Evolutionary conservation across 805 yeast genomes (phyloP), one percentile per base, ranked within the genome.

Genomic region (Saccharomycopsis lassenensis): DNA sequence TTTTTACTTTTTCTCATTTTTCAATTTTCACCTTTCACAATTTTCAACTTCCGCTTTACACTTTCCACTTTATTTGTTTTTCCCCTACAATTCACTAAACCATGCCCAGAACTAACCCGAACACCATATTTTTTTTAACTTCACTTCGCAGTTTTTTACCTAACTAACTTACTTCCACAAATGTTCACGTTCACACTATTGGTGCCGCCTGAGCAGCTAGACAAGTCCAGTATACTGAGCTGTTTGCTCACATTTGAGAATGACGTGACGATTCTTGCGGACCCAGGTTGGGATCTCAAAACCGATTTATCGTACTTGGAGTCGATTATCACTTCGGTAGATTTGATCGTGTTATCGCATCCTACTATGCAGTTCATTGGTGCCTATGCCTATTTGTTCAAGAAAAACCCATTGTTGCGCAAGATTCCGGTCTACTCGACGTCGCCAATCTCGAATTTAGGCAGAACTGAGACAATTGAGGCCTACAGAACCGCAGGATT

Each of bases 401-500:
- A 77, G 2, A 62, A 71, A 24, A 20, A 26, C 15, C 34, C 40
- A 10, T 19, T 27, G 8, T 19, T 32, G 10, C 25, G 25, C 10
- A 7, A 23, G 14, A 70, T 87, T 17, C 85, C 86, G 2, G 79
- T 80, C 0, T 91, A 81, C 52, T 74, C 96, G 0, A 89, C 98
- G 0, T 57, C 85, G n/a, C 97, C 99, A 0, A 81, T 87, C 1
- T 66, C 78, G 8, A 87, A 84, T 49, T 60, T 91, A 50, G 97
- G 96, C 0, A 67, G 94, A 47, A 73, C 84, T 12, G 65, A 93
- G 4, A 79, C 94, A 0, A 71, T 83, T n/a, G 98, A 91, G 48
- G 61, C 71, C 21, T 91, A 86, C 52, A 58, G 93, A 42, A 60
- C 81, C 2, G 56, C 56, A 11, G 94, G 95, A 1, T 51, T 85